These are phyloP conservation scores for Vitis labrusca DNA, from an alignment of 164 flowering plant species.

Conservation along the genomic window DNA sequence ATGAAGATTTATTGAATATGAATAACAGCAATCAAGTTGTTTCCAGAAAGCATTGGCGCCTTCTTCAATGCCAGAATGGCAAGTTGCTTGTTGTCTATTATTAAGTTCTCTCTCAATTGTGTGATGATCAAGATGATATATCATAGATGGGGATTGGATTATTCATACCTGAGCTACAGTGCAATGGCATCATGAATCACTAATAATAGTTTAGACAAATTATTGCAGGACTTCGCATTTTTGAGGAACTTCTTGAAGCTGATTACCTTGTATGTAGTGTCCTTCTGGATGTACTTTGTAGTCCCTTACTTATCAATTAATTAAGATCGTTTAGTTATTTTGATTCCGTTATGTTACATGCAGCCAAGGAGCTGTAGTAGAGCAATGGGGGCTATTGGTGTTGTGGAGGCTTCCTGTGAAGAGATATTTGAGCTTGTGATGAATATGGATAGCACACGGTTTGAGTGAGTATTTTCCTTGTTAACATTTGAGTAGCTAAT, in stretches of 20 bases:
- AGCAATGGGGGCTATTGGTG: slow-evolving; percentile 99
- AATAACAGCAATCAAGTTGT: slow-evolving; percentile 56
- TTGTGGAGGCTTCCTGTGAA: slow-evolving; percentile 97
- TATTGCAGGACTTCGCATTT: slow-evolving; percentile 90
- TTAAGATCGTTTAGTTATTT: too few species aligned
- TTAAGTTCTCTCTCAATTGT: background rate
- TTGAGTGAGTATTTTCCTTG: slow-evolving; percentile 66
- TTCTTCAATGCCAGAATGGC: slow-evolving; percentile 98
- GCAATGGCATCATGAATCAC: background rate
- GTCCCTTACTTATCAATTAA: background rate
- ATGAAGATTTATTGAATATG: too few species aligned
- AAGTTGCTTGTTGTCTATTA: background rate
- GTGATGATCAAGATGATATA: background rate
- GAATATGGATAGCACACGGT: slow-evolving; percentile 98
- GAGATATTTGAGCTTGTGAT: slow-evolving; percentile 97
- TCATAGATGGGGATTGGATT: background rate
- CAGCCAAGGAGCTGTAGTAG: slow-evolving; percentile 99
- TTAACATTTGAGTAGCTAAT: too few species aligned
- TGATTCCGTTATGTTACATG: background rate
- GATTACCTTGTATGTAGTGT: slow-evolving; percentile 83
- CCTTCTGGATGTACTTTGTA: background rate
- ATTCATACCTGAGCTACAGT: background rate
- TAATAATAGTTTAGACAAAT: slow-evolving; percentile 1
- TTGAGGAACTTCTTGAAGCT: slow-evolving; percentile 97
- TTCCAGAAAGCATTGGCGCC: slow-evolving; percentile 94